phyloP scores from a whole-genome alignment of 176 grass and related monocot genomes.

The Oryza coarctata region DNA sequence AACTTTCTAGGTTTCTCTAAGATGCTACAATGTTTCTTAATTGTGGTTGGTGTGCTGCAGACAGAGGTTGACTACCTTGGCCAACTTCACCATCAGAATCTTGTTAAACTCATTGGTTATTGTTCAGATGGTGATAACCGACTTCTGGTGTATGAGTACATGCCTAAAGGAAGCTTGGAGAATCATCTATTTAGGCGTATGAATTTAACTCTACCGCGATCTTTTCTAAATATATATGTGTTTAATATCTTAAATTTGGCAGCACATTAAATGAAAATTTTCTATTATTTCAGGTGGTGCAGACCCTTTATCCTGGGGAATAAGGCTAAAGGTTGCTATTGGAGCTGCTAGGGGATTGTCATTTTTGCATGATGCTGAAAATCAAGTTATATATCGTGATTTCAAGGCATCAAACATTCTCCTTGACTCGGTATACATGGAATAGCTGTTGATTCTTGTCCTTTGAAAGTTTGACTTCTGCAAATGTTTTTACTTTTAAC shows the following conservation, averaged over 20 bases:
- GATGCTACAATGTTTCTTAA: neutral
- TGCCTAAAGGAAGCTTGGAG: constrained; percentile 89
- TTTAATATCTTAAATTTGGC: neutral
- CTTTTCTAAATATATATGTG: neutral
- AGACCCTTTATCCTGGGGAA: constrained; percentile 70
- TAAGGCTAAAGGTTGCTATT: constrained; percentile 83
- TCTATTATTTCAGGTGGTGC: constrained; percentile 46
- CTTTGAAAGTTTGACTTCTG: neutral
- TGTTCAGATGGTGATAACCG: constrained; percentile 75
- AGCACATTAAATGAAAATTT: neutral
- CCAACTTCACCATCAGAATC: constrained; percentile 75
- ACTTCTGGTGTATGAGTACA: constrained; percentile 78
- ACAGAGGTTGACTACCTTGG: constrained; percentile 87
- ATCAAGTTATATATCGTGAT: constrained; percentile 93
- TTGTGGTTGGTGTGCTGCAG: constrained; percentile 33
- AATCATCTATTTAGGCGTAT: constrained; percentile 83
- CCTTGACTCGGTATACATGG: constrained; percentile 64
- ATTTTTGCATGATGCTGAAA: constrained; percentile 82
- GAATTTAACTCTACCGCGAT: constrained; percentile 1
- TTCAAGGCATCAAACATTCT: constrained; percentile 97
- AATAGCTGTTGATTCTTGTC: neutral
- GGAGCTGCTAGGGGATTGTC: constrained; percentile 78
- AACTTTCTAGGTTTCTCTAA: constrained; percentile 22
- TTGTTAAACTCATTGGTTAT: constrained; percentile 88
- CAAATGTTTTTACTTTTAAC: neutral